Conservation (phyloP, 1,284 basidiomycete genomes). For the Hemileia vastatrix region DNA sequence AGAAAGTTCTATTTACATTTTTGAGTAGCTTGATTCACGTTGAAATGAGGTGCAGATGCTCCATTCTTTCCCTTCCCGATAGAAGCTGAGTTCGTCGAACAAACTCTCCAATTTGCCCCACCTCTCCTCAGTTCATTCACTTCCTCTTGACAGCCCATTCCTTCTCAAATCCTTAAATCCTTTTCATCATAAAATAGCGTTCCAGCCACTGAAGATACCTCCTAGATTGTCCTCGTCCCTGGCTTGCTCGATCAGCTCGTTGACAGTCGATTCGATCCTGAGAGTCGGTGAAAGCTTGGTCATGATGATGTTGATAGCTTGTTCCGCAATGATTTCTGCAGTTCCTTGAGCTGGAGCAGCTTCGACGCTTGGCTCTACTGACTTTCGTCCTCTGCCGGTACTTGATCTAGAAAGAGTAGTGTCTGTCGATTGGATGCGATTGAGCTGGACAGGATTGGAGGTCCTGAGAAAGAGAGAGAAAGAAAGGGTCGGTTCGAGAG, state of each 20-base stretch:
- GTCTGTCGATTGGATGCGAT: conserved; percentile 27
- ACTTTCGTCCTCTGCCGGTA: conserved; percentile 29
- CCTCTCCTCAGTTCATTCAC: too few species aligned
- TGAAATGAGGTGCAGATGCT: too few species aligned
- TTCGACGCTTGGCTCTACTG: conserved; percentile 6
- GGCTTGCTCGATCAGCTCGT: conserved; percentile 82
- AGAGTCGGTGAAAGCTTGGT: conserved; percentile 72
- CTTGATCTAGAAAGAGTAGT: conserved; percentile 28
- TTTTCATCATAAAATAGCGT: too few species aligned
- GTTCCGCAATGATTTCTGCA: conserved; percentile 1
- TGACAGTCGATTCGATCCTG: conserved; percentile 86
- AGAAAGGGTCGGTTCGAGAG: background rate
- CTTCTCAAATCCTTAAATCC: too few species aligned
- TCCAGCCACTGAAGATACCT: conserved; percentile 59
- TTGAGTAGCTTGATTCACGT: too few species aligned
- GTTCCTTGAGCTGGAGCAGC: conserved; percentile 12
- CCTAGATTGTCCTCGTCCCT: conserved; percentile 67
- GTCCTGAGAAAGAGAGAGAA: conserved; percentile 12
- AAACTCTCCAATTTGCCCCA: too few species aligned
- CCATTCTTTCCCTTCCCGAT: too few species aligned
- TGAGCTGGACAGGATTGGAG: conserved; percentile 21
- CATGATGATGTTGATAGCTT: background rate
- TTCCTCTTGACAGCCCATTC: too few species aligned
- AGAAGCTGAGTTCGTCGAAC: too few species aligned
- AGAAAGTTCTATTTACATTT: too few species aligned